Evolutionary conservation across 345 rosid species (phyloP), one percentile per base, ranked within the genome.

Genomic region (Eucalyptus polyanthemos): DNA sequence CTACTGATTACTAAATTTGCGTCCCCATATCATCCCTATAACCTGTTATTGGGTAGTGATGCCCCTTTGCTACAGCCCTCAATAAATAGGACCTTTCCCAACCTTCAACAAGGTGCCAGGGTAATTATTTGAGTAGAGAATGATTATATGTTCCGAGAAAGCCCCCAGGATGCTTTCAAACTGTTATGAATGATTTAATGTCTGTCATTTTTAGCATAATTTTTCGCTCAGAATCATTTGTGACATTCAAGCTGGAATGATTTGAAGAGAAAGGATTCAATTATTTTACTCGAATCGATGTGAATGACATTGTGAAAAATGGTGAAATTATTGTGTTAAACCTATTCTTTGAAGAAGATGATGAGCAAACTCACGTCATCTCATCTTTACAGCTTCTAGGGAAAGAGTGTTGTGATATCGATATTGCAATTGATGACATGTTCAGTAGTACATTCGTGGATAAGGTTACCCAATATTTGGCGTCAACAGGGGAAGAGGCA

Each of bases 401-500:
- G 10, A 97, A 95, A 93, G 98, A 95, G 3, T 94, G 98, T 88
- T 95, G 92, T 88, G 99, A 97, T 90, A 97, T 97, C 54, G 99
- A 97, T 88, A 95, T 97, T 76, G 98, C 99, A 13, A 92, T 97
- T 58, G 97, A 97, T 88, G 91, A 97, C 89, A 97, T 97, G 97
- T 86, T 94, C 31, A 98, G 99, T 10, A 95, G 97, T 92, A 95
- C 91, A 58, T 97, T 97, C 90, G 96, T 93, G 65, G 94, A 95
- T 87, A 97, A 96, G 93, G 96, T 97, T 51, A 90, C 90, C 40
- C 96, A 93, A 12, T 97, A 96, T 91, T 90, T 97, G 89, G 91
- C 93, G 27, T 92, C 95, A 54, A 92, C 92, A 34, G 97, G 95
- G 8, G 97, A 96, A 92, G 89, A 92, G 90, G 95, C 90, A 9